These are phyloP conservation scores for Sugiyamaella castrensis DNA, from an alignment of 1,139 yeast genomes.

Conservation along the genomic window DNA sequence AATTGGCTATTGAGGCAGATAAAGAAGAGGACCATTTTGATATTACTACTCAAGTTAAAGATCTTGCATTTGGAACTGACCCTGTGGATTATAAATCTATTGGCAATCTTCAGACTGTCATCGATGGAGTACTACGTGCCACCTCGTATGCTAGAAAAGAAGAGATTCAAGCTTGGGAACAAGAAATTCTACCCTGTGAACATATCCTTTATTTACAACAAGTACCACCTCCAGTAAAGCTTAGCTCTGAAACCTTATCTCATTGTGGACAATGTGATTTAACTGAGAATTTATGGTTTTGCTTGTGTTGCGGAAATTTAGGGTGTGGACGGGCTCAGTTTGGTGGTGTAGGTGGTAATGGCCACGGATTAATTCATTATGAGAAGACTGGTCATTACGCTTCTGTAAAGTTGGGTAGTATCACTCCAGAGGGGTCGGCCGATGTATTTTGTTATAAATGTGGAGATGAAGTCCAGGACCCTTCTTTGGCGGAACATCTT, in stretches of 20 bases:
- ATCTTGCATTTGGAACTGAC: conserved; percentile 32
- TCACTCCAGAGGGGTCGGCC: conserved; percentile 59
- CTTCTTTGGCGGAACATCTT: conserved; percentile 51
- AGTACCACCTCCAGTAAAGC: conserved; percentile 18
- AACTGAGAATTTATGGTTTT: conserved; percentile 81
- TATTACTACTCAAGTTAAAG: conserved; percentile 47
- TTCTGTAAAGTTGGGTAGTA: conserved; percentile 87
- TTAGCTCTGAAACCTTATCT: conserved; percentile 40
- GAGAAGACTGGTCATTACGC: conserved; percentile 60
- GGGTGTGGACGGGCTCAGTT: conserved; percentile 95
- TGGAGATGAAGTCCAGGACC: conserved; percentile 84
- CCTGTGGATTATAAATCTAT: conserved; percentile 13
- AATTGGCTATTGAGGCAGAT: conserved; percentile 70
- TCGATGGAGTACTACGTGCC: conserved; percentile 55
- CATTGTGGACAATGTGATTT: conserved; percentile 68
- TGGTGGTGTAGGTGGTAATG: conserved; percentile 88
- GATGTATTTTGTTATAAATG: conserved; percentile 89
- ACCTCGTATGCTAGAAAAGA: conserved; percentile 65
- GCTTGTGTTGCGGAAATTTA: conserved; percentile 79
- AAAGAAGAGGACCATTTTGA: conserved; percentile 68
- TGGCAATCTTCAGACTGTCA: conserved; percentile 28
- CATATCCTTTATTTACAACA: conserved; percentile 62
- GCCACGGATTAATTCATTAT: conserved; percentile 81
- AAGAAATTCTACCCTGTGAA: conserved; percentile 73
- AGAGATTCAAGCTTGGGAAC: conserved; percentile 89